Percentiles rank a stretch among this genome's conserved stretches.
These are phyloP conservation scores for Prunella vulgaris DNA, from an alignment of 257 asterid species.

Conservation along the genomic window DNA sequence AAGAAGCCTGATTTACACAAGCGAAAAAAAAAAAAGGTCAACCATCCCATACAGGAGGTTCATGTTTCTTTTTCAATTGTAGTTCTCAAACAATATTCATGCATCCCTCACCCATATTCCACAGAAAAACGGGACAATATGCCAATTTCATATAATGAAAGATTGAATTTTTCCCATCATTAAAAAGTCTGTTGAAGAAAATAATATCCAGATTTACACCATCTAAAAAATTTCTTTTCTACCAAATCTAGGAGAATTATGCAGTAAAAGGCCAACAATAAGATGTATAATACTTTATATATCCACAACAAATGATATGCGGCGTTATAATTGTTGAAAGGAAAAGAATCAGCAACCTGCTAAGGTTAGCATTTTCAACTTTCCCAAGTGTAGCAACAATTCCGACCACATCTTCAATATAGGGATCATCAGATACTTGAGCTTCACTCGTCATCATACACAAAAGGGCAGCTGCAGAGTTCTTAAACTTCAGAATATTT, in stretches of 20 bases:
- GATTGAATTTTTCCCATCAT: too few relatives aligned
- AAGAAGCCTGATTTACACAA: conserved; percentile 50
- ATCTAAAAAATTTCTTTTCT: not conserved
- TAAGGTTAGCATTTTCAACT: conserved; percentile 58
- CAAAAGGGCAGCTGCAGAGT: conserved; percentile 61
- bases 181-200: conserved; percentile 16
- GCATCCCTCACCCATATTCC: conserved; percentile 2
- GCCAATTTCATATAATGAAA: not conserved
- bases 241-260: not conserved
- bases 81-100: conserved; percentile 15
- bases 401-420: conserved; percentile 63
- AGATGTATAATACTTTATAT: not conserved
- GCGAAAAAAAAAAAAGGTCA: conserved; percentile 23
- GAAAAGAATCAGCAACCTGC: conserved; percentile 49
- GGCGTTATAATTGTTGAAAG: conserved; percentile 4
- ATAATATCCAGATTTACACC: not conserved
- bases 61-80: not conserved
- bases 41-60: conserved; percentile 10
- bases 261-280: conserved; percentile 6
- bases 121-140: not conserved
- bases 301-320: not conserved
- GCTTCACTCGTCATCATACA: conserved; percentile 41
- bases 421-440: conserved; percentile 36
- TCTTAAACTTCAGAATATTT: conserved; percentile 43
- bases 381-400: conserved; percentile 71